Evolutionary conservation across 1,139 yeast genomes (phyloP).

Genomic region (Yamadazyma epiphylla): DNA sequence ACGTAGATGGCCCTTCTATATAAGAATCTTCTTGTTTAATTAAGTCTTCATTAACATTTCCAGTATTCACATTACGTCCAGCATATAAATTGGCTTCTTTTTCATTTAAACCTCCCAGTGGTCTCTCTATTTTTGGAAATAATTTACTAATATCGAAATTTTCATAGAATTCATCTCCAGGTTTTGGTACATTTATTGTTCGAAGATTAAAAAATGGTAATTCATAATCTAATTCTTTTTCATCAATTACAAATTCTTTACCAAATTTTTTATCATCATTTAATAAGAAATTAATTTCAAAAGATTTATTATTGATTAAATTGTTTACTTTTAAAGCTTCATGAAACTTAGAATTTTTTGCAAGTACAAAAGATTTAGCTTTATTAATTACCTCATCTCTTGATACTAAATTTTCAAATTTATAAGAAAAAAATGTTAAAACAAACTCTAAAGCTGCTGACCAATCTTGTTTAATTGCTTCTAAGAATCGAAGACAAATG

Average conservation of each 20-base stretch:
- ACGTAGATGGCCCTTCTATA: too few species aligned
- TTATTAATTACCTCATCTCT: conserved; percentile 4
- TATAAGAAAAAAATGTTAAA: conserved; percentile 9
- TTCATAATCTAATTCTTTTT: conserved; percentile 9
- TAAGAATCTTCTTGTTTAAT: too few species aligned
- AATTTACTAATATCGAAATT: conserved; percentile 9
- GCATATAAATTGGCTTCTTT: too few species aligned
- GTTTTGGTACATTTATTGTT: conserved; percentile 11
- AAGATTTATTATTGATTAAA: conserved; percentile 3
- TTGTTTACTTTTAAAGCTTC: conserved; percentile 1
- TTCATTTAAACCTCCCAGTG: too few species aligned
- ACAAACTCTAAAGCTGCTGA: conserved; percentile 12
- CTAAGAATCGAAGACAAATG: conserved; percentile 10
- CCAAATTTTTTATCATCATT: conserved; percentile 6
- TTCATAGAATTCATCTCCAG: conserved; percentile 6
- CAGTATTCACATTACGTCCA: too few species aligned
- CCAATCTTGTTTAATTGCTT: conserved; percentile 11
- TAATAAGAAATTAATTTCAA: conserved; percentile 14
- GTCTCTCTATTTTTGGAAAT: conserved; percentile 9
- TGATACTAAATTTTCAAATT: background rate
- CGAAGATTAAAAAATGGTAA: conserved; percentile 12
- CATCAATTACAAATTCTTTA: conserved; percentile 6
- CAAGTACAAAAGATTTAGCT: conserved; percentile 8
- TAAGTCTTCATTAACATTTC: too few species aligned
- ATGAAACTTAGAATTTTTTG: conserved; percentile 8